Base-by-base conservation (phyloP, 257 asterid genomes). In the Orobanche coerulescens region DNA sequence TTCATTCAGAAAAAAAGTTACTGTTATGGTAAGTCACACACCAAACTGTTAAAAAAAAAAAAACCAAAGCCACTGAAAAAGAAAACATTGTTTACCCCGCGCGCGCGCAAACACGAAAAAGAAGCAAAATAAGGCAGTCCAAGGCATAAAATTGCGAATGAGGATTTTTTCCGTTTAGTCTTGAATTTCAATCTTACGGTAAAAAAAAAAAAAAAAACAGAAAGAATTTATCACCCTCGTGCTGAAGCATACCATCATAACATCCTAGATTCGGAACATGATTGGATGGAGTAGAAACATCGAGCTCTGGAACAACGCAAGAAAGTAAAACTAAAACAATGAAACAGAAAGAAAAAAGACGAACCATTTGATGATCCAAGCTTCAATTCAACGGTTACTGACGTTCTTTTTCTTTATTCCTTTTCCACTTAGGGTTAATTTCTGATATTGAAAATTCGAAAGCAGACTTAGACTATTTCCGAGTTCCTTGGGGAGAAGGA, bases 401-500 rank as follows among this genome's bases (percentile, higher is more conserved):
- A 43, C 33, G 4, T 39, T 22, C 20, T 8, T 23, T 31, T 3
- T 42, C 12, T 13, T 16, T 20, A 47, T 11, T 2, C 11, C 4
- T n/a, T 22, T 4, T 22, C 14, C 2, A 13, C 23, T 28, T 34
- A 23, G 37, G 5, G 42, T 4, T 6, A 36, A 60, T 68, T 59
- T 43, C 48, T 68, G 71, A 67, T 10, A 30, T 18, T 15, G 60
- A 50, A 59, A 22, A 57, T 65, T 18, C 30, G 52, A 30, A 46
- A n/a, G 74, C 37, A 40, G 67, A 39, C 26, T n/a, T 19, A 2
- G 3, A 7, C 54, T 12, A 44, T 16, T 46, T 73, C 75, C 79
- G 70, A 70, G 50, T 69, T 75, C 37, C 76, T 79, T 58, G 91
- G 86, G 60, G 80, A 67, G 57, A 59, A 66, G 71, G 75, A 76